Percentiles rank a stretch among this genome's conserved stretches.
phyloP scores from a whole-genome alignment of 208 protist species.

The Vickermania ingenoplastis region DNA sequence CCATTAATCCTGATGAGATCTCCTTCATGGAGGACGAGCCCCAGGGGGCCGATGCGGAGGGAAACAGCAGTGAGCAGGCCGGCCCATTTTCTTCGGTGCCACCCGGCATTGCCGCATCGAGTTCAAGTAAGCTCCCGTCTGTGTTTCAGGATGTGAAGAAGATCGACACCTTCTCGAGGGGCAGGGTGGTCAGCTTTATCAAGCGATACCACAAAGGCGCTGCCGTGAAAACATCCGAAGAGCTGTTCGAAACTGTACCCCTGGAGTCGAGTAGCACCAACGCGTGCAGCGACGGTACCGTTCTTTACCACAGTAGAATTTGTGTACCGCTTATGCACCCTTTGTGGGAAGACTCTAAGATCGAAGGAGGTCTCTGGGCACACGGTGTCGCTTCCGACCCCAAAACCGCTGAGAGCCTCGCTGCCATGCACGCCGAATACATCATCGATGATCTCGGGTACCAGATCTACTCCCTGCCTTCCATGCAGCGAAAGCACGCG shows the following conservation, averaged over 20 bases:
- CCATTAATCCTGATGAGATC: conserved; percentile 16
- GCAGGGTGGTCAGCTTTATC: conserved; percentile 73
- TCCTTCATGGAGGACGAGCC: conserved; percentile 14
- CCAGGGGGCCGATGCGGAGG: not conserved
- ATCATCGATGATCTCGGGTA: conserved; percentile 81
- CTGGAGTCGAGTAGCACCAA: not conserved
- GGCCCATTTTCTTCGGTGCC: too few species aligned
- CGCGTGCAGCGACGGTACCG: not conserved
- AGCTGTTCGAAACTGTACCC: conserved; percentile 18
- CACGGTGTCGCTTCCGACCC: conserved; percentile 62
- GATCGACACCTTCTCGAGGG: conserved; percentile 59
- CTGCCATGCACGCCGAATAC: conserved; percentile 78
- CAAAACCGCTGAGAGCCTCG: conserved; percentile 71
- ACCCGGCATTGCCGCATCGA: not conserved
- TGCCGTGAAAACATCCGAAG: conserved; percentile 12
- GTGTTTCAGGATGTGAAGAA: conserved; percentile 20
- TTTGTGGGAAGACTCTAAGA: not conserved
- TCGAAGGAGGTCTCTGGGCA: conserved; percentile 40
- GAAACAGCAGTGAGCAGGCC: too few species aligned
- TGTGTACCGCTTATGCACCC: conserved; percentile 27
- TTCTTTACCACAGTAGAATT: conserved; percentile 32
- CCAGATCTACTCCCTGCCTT: conserved; percentile 79
- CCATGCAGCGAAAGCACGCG: conserved; percentile 80
- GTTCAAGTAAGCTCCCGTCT: conserved; percentile 11
- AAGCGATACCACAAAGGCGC: conserved; percentile 47